Percentiles rank a stretch among this genome's conserved stretches.
phyloP scores from a whole-genome alignment of 805 yeast species.

The Monosporozyma unispora region DNA sequence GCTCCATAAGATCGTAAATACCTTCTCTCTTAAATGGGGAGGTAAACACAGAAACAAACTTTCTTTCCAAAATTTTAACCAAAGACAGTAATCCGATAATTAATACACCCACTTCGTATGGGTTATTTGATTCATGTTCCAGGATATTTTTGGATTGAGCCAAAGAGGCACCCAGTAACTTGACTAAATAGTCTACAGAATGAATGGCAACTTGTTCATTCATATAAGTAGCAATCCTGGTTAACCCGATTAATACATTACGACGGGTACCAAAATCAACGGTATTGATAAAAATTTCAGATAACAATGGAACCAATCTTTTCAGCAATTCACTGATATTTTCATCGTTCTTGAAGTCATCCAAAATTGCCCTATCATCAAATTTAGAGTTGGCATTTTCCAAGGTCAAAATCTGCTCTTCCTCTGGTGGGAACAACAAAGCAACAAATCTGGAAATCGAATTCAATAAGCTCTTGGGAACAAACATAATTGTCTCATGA shows the following conservation, averaged over 20 bases:
- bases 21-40: conserved; percentile 63
- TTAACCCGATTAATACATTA: conserved; percentile 43
- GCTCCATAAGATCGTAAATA: conserved; percentile 10
- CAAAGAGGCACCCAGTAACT: conserved; percentile 49
- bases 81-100: conserved; percentile 46
- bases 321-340: conserved; percentile 33
- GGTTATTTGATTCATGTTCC: conserved; percentile 10
- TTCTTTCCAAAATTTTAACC: conserved; percentile 36
- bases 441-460: conserved; percentile 48
- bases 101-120: conserved; percentile 32
- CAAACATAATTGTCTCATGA: conserved; percentile 63
- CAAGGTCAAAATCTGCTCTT: conserved; percentile 20
- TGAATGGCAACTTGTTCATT: conserved; percentile 25
- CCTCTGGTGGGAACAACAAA: conserved; percentile 45
- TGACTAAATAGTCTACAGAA: conserved; percentile 34
- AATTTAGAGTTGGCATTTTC: conserved; percentile 6
- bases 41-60: conserved; percentile 38
- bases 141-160: conserved; percentile 41
- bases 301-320: conserved; percentile 42
- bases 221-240: conserved; percentile 41
- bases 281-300: conserved; percentile 62
- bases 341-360: conserved; percentile 14
- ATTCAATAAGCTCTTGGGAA: conserved; percentile 56
- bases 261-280: conserved; percentile 59
- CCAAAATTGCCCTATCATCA: conserved; percentile 12